phyloP scores from a whole-genome alignment of 352 stramenopile species.

The Bremia lactucae region DNA sequence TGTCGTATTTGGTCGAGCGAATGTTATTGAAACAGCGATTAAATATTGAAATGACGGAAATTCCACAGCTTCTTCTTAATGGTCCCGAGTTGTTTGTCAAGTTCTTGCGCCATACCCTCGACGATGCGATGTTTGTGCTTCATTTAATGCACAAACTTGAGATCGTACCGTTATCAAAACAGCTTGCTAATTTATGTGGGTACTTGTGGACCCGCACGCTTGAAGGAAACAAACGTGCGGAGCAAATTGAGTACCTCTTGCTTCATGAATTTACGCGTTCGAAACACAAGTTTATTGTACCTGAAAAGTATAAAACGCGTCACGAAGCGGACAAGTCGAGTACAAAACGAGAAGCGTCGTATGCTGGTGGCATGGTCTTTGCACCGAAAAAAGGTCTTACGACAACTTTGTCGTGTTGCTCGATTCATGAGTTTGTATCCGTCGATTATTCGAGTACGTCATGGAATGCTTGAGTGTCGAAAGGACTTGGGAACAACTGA shows the following conservation, averaged over 20 bases:
- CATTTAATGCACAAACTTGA: conserved; percentile 96
- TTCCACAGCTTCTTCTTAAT: conserved; percentile 88
- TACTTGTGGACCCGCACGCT: conserved; percentile 97
- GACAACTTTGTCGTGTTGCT: conserved; percentile 99
- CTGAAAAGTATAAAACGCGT: conserved; percentile 87
- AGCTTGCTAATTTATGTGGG: conserved; percentile 97
- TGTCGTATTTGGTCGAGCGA: conserved; percentile 90
- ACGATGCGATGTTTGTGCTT: conserved; percentile 95
- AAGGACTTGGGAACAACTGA: conserved; percentile 3
- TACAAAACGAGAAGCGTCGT: conserved; percentile 85
- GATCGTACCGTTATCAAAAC: conserved; percentile 96
- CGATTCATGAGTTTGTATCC: conserved; percentile 99
- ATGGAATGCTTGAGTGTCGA: not conserved
- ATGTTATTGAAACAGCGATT: conserved; percentile 83
- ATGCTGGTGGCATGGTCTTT: conserved; percentile 97
- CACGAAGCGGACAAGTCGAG: conserved; percentile 47
- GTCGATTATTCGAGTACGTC: conserved; percentile 92
- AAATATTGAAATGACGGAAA: conserved; percentile 93
- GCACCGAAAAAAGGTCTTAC: conserved; percentile 99
- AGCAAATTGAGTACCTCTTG: conserved; percentile 99
- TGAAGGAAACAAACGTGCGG: conserved; percentile 92
- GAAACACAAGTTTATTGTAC: conserved; percentile 96
- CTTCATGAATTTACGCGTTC: conserved; percentile 95
- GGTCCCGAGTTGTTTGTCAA: conserved; percentile 86
- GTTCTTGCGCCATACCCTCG: conserved; percentile 90